Evolutionary conservation across 1,284 basidiomycete species (phyloP).

Genomic region (Inonotus obliquus): DNA sequence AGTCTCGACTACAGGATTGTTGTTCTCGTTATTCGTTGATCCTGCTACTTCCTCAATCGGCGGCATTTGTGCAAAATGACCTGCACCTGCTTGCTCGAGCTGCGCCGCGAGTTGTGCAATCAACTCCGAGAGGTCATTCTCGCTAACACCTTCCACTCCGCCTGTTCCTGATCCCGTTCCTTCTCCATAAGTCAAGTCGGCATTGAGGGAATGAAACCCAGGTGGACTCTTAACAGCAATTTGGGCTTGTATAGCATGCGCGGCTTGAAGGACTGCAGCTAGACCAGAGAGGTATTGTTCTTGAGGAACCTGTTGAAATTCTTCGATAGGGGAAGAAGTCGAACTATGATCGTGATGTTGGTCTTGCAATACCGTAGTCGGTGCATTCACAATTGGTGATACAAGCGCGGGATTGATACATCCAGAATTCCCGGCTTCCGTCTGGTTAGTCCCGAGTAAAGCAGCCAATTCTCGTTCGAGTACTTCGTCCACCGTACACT

Average conservation of each 20-base stretch:
- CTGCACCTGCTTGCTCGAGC: slow-evolving; percentile 8
- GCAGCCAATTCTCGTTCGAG: slow-evolving; percentile 70
- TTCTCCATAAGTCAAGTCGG: slow-evolving; percentile 33
- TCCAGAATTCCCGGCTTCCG: slow-evolving; percentile 41
- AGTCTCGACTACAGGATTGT: neutral
- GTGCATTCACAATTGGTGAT: neutral
- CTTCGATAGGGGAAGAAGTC: too few relatives aligned
- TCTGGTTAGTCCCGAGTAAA: slow-evolving; percentile 46
- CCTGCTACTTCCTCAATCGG: neutral
- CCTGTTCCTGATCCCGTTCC: neutral
- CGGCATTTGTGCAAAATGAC: neutral
- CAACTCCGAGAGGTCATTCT: slow-evolving; percentile 10
- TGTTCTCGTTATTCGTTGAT: neutral
- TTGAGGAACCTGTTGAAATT: neutral
- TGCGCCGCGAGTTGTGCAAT: slow-evolving; percentile 16
- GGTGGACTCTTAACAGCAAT: slow-evolving; percentile 55
- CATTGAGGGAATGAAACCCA: slow-evolving; percentile 70
- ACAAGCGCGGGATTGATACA: neutral
- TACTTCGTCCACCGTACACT: slow-evolving; percentile 55
- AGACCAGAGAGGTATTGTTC: slow-evolving; percentile 36
- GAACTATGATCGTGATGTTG: neutral
- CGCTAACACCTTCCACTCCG: neutral
- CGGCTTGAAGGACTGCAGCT: slow-evolving; percentile 70
- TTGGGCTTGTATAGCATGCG: slow-evolving; percentile 50
- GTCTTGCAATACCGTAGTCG: neutral